Percentiles rank a stretch among this genome's conserved stretches.
Evolutionary conservation across 768 basidiomycete genomes (phyloP).

Genomic region (Hydnomerulius pinastri): DNA sequence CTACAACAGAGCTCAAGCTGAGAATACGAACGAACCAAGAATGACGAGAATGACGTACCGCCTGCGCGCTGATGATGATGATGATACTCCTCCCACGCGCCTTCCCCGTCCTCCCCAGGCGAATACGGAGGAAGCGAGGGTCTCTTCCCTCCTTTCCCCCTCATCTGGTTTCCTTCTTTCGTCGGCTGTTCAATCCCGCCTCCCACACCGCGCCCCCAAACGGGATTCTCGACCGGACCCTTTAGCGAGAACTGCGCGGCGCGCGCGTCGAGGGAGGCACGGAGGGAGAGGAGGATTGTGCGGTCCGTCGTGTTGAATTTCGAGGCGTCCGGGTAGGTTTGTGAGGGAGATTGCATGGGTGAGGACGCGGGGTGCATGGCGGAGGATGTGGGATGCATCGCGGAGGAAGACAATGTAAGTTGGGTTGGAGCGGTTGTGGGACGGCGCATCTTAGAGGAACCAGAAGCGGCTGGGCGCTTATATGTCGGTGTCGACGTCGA

Average conservation of each 20-base stretch:
- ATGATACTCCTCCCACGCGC: not conserved
- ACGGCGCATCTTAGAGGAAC: not conserved
- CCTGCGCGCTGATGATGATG: too few relatives aligned
- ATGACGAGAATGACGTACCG: not conserved
- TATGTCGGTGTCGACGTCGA: too few relatives aligned
- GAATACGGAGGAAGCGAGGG: not conserved
- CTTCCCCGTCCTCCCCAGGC: not conserved
- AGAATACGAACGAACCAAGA: not conserved
- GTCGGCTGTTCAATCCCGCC: conserved; percentile 22
- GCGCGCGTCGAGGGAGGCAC: conserved; percentile 50
- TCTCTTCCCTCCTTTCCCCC: conserved; percentile 3
- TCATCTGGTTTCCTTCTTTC: conserved; percentile 30
- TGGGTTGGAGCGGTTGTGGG: not conserved
- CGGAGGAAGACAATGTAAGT: too few relatives aligned
- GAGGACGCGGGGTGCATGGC: not conserved
- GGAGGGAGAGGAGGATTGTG: conserved; percentile 58
- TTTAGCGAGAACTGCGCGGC: conserved; percentile 59
- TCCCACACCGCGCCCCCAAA: not conserved
- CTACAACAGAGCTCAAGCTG: not conserved
- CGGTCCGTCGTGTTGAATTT: conserved; percentile 65
- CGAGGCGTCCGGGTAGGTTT: not conserved
- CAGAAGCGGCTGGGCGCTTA: not conserved
- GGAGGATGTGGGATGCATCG: too few relatives aligned
- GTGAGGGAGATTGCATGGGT: too few relatives aligned
- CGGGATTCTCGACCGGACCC: conserved; percentile 27